Evolutionary conservation across 108 stramenopile genomes (phyloP), one percentile per base, ranked within the genome.

Genomic region (Pseudonitzschia multistriata): DNA sequence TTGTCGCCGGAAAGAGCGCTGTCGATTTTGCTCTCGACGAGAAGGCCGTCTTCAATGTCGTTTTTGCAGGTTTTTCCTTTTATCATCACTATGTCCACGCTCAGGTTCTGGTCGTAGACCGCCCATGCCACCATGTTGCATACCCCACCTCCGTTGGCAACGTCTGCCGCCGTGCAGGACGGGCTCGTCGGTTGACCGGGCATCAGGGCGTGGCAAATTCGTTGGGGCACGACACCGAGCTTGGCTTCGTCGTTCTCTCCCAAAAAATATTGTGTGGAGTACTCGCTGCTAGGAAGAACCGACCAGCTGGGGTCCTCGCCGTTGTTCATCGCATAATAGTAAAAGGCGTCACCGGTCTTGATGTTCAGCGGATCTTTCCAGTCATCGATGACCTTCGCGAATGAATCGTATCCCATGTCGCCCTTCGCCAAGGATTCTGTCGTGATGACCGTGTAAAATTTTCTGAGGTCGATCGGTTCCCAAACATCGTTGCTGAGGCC

Each of bases 391-490:
- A 81, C 79, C 22, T 79, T 34, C 11, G 14, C 67, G 73, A 85
- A 83, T 8, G 52, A 36, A 19, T 42, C 53, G 67, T 88, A 88
- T 40, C 81, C 81, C 47, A 79, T 71, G 5, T 59, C 48, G 21
- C 74, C 74, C 13, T 27, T 54, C 2, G 82, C 84, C 31, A 88
- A 60, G 25, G 72, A 81, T 28, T 55, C 48, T 19, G 80, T 85
- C 1, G 84, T 79, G 6, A 79, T 84, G 21, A 88, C 82, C 19
- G 45, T 72, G 81, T 85, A 88, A 21, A 56, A 72, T 39, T 22
- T 74, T 37, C 39, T 17, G 17, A 65, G 42, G 45, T 76, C 80
- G 40, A 88, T 67, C 4, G 78, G 66, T 30, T 36, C 45, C 84
- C 84, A 88, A 0, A n/a, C 21, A 10, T 40, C 53, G n/a, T 65